Evolutionary conservation across 257 asterid species (phyloP).

Genomic region (Nicotiana paniculata): DNA sequence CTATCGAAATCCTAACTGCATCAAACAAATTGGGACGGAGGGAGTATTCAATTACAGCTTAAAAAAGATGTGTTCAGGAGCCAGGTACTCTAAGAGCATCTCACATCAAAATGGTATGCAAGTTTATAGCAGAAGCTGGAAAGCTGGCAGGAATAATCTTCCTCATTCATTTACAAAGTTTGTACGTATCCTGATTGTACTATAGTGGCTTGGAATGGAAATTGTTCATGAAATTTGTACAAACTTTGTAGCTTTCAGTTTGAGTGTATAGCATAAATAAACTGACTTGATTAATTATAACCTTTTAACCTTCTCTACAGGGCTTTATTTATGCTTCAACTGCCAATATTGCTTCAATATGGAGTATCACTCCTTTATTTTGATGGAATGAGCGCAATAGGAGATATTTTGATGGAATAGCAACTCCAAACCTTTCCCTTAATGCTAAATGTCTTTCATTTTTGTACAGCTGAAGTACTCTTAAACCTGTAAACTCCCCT

Average conservation of each 20-base stretch:
- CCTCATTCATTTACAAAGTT: constrained; percentile 1
- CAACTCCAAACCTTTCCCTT: no score
- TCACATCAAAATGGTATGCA: neutral
- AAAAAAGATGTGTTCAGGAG: neutral
- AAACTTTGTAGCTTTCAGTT: neutral
- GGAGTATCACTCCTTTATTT: neutral
- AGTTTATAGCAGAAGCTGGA: neutral
- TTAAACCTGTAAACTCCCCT: no score
- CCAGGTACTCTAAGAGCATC: neutral
- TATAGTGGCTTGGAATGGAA: neutral
- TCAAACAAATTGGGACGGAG: no score
- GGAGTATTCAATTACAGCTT: neutral
- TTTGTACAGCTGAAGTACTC: no score
- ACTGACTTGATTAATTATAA: neutral
- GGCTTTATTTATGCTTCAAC: neutral
- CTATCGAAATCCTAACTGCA: no score
- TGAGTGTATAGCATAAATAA: neutral
- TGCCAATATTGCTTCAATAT: neutral
- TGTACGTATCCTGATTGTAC: neutral
- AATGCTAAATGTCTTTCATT: no score
- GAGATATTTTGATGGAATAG: no score
- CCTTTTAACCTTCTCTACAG: neutral
- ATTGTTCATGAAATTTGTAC: neutral
- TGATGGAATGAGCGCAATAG: no score
- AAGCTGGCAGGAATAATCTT: neutral